Evolutionary conservation across 2,329 filamentous ascomycete species (phyloP).

Genomic region (Escovopsis sp.): DNA sequence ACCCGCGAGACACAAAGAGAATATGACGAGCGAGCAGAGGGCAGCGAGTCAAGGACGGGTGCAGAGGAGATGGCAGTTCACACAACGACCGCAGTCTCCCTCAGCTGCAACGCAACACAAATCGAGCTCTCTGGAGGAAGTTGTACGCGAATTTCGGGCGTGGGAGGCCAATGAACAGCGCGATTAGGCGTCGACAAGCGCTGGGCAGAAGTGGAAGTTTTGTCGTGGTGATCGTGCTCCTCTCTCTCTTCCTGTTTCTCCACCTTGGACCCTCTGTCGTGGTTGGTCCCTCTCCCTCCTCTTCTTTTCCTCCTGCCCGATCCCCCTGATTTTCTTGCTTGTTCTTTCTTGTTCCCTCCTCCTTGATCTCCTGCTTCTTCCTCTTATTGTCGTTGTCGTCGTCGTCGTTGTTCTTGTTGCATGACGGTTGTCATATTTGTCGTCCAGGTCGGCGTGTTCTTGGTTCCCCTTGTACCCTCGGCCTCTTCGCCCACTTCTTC

Average conservation of each 20-base stretch:
- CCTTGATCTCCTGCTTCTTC: too few species aligned
- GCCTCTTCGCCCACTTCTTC: too few species aligned
- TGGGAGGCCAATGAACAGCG: not conserved
- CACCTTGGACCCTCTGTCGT: too few species aligned
- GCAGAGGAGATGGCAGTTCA: not conserved
- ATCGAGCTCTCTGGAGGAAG: conserved; percentile 2
- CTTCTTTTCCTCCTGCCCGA: not conserved
- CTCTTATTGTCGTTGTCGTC: too few species aligned
- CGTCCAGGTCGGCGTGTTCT: too few species aligned
- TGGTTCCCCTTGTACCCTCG: too few species aligned
- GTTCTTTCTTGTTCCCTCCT: not conserved
- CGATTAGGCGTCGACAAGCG: not conserved
- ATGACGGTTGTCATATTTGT: too few species aligned
- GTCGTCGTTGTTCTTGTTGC: too few species aligned
- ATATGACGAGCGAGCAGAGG: not conserved
- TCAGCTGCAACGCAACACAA: conserved; percentile 6
- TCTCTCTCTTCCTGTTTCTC: not conserved
- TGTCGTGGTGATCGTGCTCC: not conserved
- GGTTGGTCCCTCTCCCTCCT: too few species aligned
- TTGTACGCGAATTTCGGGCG: conserved; percentile 3
- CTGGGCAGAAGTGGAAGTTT: conserved; percentile 1
- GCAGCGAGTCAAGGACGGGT: not conserved
- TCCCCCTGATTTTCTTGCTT: not conserved
- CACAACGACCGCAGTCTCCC: conserved; percentile 2
- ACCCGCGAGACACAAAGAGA: not conserved